Base-by-base conservation (phyloP, 495 filamentous ascomycete species). In the Aspergillus funiculosus region DNA sequence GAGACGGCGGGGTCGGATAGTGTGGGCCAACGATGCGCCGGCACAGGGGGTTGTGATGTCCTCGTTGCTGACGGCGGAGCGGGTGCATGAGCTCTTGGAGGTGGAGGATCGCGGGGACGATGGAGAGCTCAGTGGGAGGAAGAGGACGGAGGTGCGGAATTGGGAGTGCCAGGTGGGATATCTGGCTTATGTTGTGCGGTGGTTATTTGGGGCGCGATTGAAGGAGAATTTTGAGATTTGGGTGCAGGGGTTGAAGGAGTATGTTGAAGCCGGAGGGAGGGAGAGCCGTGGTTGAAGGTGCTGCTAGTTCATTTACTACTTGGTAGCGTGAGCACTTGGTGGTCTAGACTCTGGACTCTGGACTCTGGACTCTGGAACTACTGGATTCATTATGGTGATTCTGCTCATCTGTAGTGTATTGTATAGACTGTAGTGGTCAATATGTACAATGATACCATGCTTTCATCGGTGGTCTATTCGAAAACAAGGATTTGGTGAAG, bases 91-190 rank as follows among this genome's bases (percentile, higher is more conserved):
- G 54, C 22, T 72, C 19, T 39, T n/a, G 9, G 63, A 63, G 37
- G 53, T 63, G 2, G 58, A 60, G 36, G 53, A 50, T 10, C 39
- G 40, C 9, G 52, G 37, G n/a, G 40, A 41, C 6, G 45, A 50
- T 34, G 51, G n/a, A n/a, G n/a, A n/a, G n/a, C n/a, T n/a, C n/a
- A n/a, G n/a, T n/a, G n/a, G 49, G 18, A 38, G 14, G 40, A 30
- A 7, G 31, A 54, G 61, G 18, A 63, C 59, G 11, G 63, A 68
- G 52, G 65, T 72, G 42, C 42, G 61, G 39, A 74, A 67, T 48
- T 74, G 71, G 69, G 69, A 73, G 55, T 50, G 46, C 24, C 67
- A 71, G 58, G 40, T 51, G 14, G 71, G 69, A 22, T 57, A 53
- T 43, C 21, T 71, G 41, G 68, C 59, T 25, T 66, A 65, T 60